Evolutionary conservation across 2,329 filamentous ascomycete genomes (phyloP).

Genomic region (Penicillium corylophilum): DNA sequence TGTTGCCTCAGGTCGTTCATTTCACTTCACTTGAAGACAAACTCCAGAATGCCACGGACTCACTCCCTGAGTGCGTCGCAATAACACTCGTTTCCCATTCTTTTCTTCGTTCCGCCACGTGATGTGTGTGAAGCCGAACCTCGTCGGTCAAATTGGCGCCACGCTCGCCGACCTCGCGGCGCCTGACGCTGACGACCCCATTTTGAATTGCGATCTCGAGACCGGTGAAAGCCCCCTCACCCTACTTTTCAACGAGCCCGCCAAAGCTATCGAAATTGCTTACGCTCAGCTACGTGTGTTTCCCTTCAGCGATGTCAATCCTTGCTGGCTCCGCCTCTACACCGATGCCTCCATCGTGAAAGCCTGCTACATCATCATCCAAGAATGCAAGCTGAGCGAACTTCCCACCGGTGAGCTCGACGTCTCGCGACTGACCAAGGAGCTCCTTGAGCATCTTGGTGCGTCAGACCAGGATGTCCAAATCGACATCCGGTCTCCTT

Average conservation of each 20-base stretch:
- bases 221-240: slow-evolving; percentile 30
- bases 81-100: background rate
- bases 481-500: slow-evolving; percentile 32
- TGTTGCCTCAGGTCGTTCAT: background rate
- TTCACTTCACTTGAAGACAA: background rate
- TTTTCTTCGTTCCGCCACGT: background rate
- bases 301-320: slow-evolving; percentile 56
- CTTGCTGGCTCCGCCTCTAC: slow-evolving; percentile 58
- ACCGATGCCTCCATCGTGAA: slow-evolving; percentile 56
- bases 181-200: slow-evolving; percentile 35
- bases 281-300: slow-evolving; percentile 56
- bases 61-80: background rate
- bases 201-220: slow-evolving; percentile 23
- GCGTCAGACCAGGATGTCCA: slow-evolving; percentile 12
- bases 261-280: slow-evolving; percentile 49
- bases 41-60: background rate
- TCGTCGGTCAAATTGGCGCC: slow-evolving; percentile 9
- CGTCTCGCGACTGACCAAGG: slow-evolving; percentile 11
- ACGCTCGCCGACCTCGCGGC: slow-evolving; percentile 30
- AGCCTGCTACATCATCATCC: slow-evolving; percentile 36
- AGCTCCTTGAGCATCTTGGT: slow-evolving; percentile 2
- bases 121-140: background rate
- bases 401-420: slow-evolving; percentile 5
- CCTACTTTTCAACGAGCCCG: slow-evolving; percentile 33
- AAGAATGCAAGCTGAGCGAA: slow-evolving; percentile 19